phyloP scores from a whole-genome alignment of 2,329 filamentous ascomycete species.

The Alternaria gansuensis region DNA sequence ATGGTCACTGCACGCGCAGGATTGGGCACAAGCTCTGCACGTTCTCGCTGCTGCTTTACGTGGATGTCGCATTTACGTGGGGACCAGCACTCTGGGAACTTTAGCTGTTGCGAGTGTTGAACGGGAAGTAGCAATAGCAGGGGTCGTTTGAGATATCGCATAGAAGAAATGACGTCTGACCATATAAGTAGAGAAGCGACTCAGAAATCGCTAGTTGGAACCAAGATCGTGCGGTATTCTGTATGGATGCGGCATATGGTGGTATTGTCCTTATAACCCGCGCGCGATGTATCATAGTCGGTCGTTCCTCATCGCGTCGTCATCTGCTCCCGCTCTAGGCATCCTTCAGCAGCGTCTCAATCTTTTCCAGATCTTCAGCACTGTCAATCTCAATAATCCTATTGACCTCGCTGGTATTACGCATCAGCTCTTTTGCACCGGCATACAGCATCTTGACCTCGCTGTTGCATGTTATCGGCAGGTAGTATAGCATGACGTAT shows the following conservation, averaged over 20 bases:
- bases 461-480: slow-evolving; percentile 88
- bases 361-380: slow-evolving; percentile 81
- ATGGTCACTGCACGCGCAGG: neutral
- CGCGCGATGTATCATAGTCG: neutral
- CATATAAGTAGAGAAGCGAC: neutral
- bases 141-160: neutral
- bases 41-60: slow-evolving; percentile 3
- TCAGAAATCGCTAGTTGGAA: neutral
- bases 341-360: slow-evolving; percentile 72
- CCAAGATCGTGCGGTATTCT: neutral
- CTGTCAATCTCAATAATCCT: slow-evolving; percentile 85
- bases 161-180: neutral
- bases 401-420: slow-evolving; percentile 89
- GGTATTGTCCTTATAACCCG: neutral
- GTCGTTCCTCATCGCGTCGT: neutral
- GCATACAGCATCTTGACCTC: slow-evolving; percentile 94
- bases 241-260: neutral
- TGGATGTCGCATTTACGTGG: neutral
- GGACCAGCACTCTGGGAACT: neutral
- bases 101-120: slow-evolving; percentile 1
- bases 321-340: slow-evolving; percentile 1
- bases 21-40: neutral
- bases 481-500: slow-evolving; percentile 94
- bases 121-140: neutral
- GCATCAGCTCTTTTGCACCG: slow-evolving; percentile 93